Conservation (phyloP, 768 basidiomycete species). For the Termitomyces sp. region DNA sequence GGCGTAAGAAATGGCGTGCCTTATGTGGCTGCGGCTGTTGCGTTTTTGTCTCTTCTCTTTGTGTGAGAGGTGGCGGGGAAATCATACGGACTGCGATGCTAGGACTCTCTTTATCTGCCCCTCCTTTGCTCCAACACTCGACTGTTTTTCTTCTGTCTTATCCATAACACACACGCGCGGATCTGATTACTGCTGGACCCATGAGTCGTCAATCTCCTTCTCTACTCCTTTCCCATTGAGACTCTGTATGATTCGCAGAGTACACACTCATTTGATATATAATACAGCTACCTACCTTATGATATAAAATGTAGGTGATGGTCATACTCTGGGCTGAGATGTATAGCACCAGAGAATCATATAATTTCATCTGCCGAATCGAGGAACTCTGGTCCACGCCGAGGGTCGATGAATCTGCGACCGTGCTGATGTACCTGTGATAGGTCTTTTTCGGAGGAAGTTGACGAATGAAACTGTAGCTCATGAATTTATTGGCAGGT, state of each 20-base stretch:
- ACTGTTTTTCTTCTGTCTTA: not conserved
- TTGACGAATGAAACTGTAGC: too few species aligned
- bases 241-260: not conserved
- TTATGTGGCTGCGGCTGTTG: not conserved
- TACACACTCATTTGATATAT: not conserved
- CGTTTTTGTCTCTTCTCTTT: not conserved
- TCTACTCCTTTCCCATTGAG: not conserved
- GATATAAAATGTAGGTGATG: not conserved
- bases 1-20: not conserved
- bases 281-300: not conserved
- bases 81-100: not conserved
- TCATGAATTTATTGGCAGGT: too few species aligned
- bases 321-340: too few species aligned
- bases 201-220: not conserved
- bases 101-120: not conserved
- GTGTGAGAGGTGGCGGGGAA: not conserved
- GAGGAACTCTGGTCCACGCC: too few species aligned
- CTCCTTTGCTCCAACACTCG: not conserved
- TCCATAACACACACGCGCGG: not conserved
- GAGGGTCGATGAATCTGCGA: too few species aligned
- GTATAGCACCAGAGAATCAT: too few species aligned
- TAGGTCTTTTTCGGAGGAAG: too few species aligned
- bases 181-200: not conserved
- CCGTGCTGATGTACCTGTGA: too few species aligned
- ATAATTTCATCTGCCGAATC: too few species aligned